Conservation (phyloP, 78 protist species). For the Acrasis kona region DNA sequence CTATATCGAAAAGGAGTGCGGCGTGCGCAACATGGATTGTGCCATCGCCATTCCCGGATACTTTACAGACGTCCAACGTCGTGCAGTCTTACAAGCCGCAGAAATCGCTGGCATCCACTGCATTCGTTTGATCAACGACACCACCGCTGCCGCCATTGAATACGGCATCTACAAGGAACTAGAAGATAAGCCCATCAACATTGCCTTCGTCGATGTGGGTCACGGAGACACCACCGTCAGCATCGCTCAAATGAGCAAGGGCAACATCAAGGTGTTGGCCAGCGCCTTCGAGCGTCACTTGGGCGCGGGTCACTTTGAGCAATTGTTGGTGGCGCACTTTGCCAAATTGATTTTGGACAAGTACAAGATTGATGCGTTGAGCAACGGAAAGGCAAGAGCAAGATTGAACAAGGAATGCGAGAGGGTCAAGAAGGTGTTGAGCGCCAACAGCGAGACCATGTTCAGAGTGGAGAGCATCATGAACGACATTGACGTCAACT, state of each 20-base stretch:
- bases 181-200: constrained; percentile 50
- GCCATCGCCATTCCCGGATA: constrained; percentile 78
- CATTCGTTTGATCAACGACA: constrained; percentile 75
- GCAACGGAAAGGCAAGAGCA: constrained; percentile 46
- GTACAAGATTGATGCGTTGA: constrained; percentile 56
- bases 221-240: constrained; percentile 47
- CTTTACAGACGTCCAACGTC: constrained; percentile 79
- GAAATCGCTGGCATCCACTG: constrained; percentile 77
- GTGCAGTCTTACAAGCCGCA: constrained; percentile 70
- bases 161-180: constrained; percentile 68
- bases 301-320: constrained; percentile 74
- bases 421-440: constrained; percentile 60
- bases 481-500: constrained; percentile 72
- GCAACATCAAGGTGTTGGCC: constrained; percentile 51
- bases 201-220: constrained; percentile 83
- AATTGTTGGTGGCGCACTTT: constrained; percentile 34
- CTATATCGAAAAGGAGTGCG: constrained; percentile 39
- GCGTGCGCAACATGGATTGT: constrained; percentile 24
- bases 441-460: constrained; percentile 54
- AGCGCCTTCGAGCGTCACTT: constrained; percentile 41
- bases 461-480: constrained; percentile 73
- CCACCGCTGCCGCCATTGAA: constrained; percentile 78
- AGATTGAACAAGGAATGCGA: constrained; percentile 71
- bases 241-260: constrained; percentile 57
- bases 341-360: constrained; percentile 49